Percentiles rank a stretch among this genome's conserved stretches.
These are phyloP conservation scores for Podospora australis DNA, from an alignment of 495 filamentous ascomycete genomes.

Conservation along the genomic window DNA sequence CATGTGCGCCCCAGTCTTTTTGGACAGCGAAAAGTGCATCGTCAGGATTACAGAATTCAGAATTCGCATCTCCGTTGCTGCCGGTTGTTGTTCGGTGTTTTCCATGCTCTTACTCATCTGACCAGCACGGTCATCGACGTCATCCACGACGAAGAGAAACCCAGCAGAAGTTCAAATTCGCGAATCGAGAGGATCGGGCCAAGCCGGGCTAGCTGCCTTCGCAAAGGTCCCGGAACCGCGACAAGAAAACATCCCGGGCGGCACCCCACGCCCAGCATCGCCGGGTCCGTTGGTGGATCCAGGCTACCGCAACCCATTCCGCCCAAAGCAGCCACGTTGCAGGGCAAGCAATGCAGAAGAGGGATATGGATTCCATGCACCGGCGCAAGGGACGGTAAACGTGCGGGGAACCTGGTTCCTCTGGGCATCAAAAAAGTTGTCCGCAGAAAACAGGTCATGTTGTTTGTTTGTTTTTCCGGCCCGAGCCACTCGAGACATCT, in stretches of 20 bases:
- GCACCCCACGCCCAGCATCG: neutral
- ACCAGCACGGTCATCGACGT: conserved; percentile 11
- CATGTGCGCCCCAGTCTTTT: no score
- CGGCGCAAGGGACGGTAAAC: neutral
- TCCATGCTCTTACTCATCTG: no score
- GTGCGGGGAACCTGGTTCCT: conserved; percentile 3
- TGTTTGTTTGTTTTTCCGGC: neutral
- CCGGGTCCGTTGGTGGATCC: neutral
- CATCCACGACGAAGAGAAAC: conserved; percentile 4
- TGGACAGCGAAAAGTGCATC: no score
- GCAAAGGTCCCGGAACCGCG: neutral
- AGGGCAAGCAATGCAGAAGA: neutral
- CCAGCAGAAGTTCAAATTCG: neutral
- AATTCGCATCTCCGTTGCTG: no score
- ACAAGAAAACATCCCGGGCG: neutral
- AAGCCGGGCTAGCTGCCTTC: neutral
- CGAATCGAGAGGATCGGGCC: conserved; percentile 1
- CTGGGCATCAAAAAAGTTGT: neutral
- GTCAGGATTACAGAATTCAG: no score
- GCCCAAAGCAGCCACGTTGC: neutral
- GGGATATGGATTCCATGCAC: no score
- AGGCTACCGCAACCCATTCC: neutral
- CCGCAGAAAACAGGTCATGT: neutral
- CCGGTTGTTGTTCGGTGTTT: no score
- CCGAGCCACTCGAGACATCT: neutral